Base-by-base conservation (phyloP, 2,329 filamentous ascomycete species). In the Cladobotryum mycophilum region DNA sequence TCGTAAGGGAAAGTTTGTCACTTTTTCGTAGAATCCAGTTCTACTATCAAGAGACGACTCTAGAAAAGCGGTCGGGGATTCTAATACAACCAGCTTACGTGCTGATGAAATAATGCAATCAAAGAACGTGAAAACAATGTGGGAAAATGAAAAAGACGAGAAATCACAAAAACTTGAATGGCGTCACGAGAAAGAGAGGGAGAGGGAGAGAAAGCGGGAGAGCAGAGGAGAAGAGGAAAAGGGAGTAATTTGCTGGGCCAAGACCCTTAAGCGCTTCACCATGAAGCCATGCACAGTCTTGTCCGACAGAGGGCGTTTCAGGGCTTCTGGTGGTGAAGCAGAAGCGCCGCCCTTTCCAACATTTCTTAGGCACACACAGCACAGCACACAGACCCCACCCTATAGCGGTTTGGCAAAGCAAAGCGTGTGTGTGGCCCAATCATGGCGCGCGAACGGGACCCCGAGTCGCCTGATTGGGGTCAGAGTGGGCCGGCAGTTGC, bases 391-490 rank as follows among this genome's bases (percentile, higher is more conserved):
- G 20, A 20, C 20, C 20, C 20, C 20, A 20, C 20, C 5, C 20
- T 30, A 11, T 30, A 42, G 45, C 47, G 4, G 4, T 12, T 22
- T 7, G 25, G 13, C 12, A 13, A 4, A n/a, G 6, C 20, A 14
- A n/a, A n/a, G n/a, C n/a, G n/a, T n/a, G n/a, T n/a, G 30, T 14
- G 20, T 20, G 3, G 37, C 42, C 51, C 51, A 53, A 53, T 53
- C 47, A 53, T 22, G 34, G 47, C 41, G 15, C 33, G 13, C 25
- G n/a, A 49, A 45, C 30, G 41, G 14, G 45, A 20, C 43, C 36
- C 51, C 14, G 34, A 46, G 51, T 53, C 47, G 51, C 51, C 51
- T 53, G 47, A 53, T 53, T 49, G 51, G 51, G 51, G 51, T 49
- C 47, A 41, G 17, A 11, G 36, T 25, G 40, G 45, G 25, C 25